These are phyloP conservation scores for Neoscytalidium dimidiatum DNA, from an alignment of 2,329 filamentous ascomycete genomes.

Conservation along the genomic window DNA sequence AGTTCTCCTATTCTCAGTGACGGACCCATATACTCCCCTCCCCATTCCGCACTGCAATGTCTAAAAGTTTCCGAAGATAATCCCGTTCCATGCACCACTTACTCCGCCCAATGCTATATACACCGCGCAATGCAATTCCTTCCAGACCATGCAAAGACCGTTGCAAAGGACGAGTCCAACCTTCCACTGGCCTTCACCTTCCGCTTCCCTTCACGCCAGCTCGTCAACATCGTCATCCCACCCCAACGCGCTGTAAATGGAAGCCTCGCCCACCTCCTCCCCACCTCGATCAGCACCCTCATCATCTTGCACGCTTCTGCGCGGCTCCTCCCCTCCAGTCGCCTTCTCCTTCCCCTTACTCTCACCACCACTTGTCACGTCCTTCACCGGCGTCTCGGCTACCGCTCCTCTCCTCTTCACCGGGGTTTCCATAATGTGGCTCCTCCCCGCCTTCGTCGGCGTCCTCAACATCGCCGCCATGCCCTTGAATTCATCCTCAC, in stretches of 20 bases:
- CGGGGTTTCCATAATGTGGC: conserved; percentile 26
- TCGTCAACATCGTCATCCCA: conserved; percentile 45
- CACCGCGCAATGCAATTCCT: neutral
- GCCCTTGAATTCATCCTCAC: conserved; percentile 9
- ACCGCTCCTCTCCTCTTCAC: conserved; percentile 20
- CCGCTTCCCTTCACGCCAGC: neutral
- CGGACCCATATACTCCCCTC: too few species aligned
- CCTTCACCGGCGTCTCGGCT: conserved; percentile 23
- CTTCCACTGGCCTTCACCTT: too few species aligned
- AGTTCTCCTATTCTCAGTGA: too few species aligned
- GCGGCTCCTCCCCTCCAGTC: conserved; percentile 21
- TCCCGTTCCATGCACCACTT: too few species aligned
- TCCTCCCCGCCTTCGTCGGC: conserved; percentile 11
- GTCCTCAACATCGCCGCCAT: conserved; percentile 16
- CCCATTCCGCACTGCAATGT: too few species aligned
- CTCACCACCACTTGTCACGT: neutral
- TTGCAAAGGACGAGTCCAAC: conserved; percentile 17
- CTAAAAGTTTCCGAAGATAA: too few species aligned
- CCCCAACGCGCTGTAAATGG: conserved; percentile 46
- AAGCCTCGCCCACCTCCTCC: conserved; percentile 17
- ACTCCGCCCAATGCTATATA: neutral
- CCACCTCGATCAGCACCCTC: neutral
- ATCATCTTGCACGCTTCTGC: conserved; percentile 21
- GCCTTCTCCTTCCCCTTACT: conserved; percentile 8
- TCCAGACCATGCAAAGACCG: neutral